Base-by-base conservation (phyloP, 1,284 basidiomycete genomes). In the Entoloma clypeatum region DNA sequence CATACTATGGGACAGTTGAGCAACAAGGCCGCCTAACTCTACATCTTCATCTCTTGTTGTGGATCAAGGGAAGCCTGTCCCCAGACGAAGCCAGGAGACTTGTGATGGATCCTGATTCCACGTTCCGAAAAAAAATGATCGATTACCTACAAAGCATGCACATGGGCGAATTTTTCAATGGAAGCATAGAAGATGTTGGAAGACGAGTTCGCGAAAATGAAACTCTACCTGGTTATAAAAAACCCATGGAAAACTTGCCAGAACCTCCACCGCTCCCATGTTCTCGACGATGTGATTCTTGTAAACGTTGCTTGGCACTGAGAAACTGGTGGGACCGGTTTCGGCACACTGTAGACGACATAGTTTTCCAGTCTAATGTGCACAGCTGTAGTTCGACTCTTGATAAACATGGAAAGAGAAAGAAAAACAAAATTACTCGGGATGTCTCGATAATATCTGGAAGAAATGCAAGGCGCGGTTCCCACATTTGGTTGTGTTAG, bases 1-100 rank as follows among this genome's bases (percentile, higher is more conserved):
- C 42, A 3, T 63, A 63, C 40, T 67, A 65, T 56, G 64, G 63
- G 2, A 63, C 58, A 3, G 61, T 67, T 1, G 64, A 67, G 39
- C 58, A 64, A 41, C 65, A 68, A 50, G 64, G 64, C 0, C 45
- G 58, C 5, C 26, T 64, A 0, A 64, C 64, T 0, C 36, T 65
- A 2, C 64, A 67, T 49, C 24, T 64, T 0, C 63, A 67, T 45
- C 32, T 62, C 34, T 25, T 67, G 7, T 19, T 65, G 7, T 66
- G 62, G 63, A 54, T 57, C n/a, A 32, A 23, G 32, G 45, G 48
- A 16, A 42, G 43, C 7, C 21, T 56, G 3, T 51, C 50, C 0
- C 60, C 57, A 5, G 49, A 61, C 17, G 50, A 61, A 32, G 54
- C 60, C 2, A 38, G 57, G 7, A 42, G 56, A 4, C 27, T 34